Conservation (phyloP, 139 green algal genomes). For the Monoraphidium neglectum region DNA sequence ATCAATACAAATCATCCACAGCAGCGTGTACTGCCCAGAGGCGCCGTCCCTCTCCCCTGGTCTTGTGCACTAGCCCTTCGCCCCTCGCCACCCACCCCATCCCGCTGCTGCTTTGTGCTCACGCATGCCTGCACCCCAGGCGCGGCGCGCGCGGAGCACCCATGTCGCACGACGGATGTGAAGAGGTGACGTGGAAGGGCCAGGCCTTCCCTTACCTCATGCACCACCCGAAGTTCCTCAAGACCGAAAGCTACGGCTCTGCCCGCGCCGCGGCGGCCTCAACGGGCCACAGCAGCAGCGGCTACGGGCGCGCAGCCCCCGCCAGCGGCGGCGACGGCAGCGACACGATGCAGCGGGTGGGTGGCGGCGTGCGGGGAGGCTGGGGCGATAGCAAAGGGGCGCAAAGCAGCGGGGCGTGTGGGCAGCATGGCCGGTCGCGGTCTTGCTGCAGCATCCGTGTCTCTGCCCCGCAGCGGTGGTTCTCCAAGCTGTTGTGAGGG, state of each 20-base stretch:
- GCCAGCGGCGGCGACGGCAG: not conserved
- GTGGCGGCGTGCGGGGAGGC: too few relatives aligned
- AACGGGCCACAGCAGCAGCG: not conserved
- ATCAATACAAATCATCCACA: too few relatives aligned
- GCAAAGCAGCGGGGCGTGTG: too few relatives aligned
- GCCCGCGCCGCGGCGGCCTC: not conserved
- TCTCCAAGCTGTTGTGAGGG: too few relatives aligned
- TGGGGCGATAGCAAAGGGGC: too few relatives aligned
- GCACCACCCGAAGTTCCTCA: slow-evolving; percentile 50
- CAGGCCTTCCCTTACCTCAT: slow-evolving; percentile 75
- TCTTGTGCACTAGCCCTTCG: too few relatives aligned
- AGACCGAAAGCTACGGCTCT: slow-evolving; percentile 63
- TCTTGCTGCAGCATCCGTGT: too few relatives aligned
- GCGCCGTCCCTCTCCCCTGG: too few relatives aligned
- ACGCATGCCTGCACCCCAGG: not conserved
- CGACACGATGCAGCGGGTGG: slow-evolving; percentile 8
- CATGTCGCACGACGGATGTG: slow-evolving; percentile 63
- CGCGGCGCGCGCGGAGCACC: not conserved
- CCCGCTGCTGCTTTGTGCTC: not conserved
- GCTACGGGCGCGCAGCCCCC: not conserved
- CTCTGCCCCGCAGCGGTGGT: too few relatives aligned
- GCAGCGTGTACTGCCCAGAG: too few relatives aligned
- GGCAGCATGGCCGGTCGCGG: too few relatives aligned
- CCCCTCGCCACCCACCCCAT: too few relatives aligned
- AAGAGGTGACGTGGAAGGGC: slow-evolving; percentile 68